Base-by-base conservation (phyloP, 73 alveolate species). In the Stentor coeruleus region DNA sequence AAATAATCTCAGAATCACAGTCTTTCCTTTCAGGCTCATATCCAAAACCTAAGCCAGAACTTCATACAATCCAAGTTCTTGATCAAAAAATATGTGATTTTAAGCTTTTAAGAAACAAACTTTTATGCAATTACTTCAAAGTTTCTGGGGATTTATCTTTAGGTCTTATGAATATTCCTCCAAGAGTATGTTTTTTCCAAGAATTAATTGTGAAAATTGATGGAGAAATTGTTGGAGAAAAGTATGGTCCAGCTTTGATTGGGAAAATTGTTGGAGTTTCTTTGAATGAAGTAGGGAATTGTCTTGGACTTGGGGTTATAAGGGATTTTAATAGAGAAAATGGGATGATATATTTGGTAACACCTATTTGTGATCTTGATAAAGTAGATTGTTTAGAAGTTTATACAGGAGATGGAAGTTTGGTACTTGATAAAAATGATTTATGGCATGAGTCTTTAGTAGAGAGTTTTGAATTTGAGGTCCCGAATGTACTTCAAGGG, bases 261-360 rank as follows among this genome's bases (percentile, higher is more conserved):
- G 40, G 2, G 0, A 66, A 66, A 66, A 66, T 66, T 66, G n/a
- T 26, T 66, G 79, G 79, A 66, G 49, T 66, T 66, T n/a, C n/a
- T n/a, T 66, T 31, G 33, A 33, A 20, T 66, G 37, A 31, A 66
- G 79, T 15, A 66, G 79, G 37, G 33, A 31, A 66, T 20, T 66
- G 79, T 31, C 11, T 20, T 14, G 79, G 79, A 15, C 42, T 66
- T 20, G 79, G 79, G 39, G 33, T 66, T 14, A 66, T 66, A 26
- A 66, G 79, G 39, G 79, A 66, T 33, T 20, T 66, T 20, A 66
- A 66, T 66, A 20, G 1, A 11, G 79, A 66, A 2, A 66, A 20
- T 1, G 79, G 79, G 33, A 66, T 66, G 79, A 20, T 66, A 28
- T 66, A 66, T 66, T 28, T 66, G n/a, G 33, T 66, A 20, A 66